Evolutionary conservation across 805 yeast species (phyloP), one percentile per base, ranked within the genome.

Genomic region (Candida coquimbonensis): DNA sequence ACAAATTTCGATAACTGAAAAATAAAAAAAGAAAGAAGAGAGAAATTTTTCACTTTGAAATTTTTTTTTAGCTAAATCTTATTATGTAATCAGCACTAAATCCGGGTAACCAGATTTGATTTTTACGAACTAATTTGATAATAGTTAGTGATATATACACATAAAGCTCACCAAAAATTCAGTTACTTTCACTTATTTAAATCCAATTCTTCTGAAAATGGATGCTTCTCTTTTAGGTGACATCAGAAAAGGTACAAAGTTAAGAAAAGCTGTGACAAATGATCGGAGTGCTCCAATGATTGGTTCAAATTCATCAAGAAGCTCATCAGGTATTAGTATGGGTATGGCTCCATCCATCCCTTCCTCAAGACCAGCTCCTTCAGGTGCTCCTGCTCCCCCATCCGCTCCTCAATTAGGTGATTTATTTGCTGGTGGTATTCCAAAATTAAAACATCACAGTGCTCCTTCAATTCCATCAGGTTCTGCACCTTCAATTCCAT

Each of bases 211-310:
- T 3, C 19, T 8, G 3, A n/a, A n/a, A 13, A 60, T 80, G 60
- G 74, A 74, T 50, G 81, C 82, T 27, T 27, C 29, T 2, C 60
- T 91, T 43, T 70, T 91, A 25, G 87, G 93, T 29, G 95, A 87
- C 61, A 91, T 91, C 53, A 77, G 88, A 56, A 84, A 85, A 50
- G 91, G 90, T 21, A 66, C 60, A 43, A 63, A 55, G 39, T 68
- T 83, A 46, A 82, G 80, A 57, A 80, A 83, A 51, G 78, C 87
- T 1, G 67, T 63, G 50, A 76, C 97, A 50, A 67, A 75, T 65
- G 81, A 78, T 70, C 66, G 96, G 66, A 77, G 85, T 47, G 77
- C 74, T 1, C 87, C 90, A 3, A 42, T 51, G 49, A 62, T 78
- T 31, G 72, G 43, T 27, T 13, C 36, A 16, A 26, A 9, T 39